Conservation (phyloP, 2,329 filamentous ascomycete species). For the Tolypocladium inflatum region DNA sequence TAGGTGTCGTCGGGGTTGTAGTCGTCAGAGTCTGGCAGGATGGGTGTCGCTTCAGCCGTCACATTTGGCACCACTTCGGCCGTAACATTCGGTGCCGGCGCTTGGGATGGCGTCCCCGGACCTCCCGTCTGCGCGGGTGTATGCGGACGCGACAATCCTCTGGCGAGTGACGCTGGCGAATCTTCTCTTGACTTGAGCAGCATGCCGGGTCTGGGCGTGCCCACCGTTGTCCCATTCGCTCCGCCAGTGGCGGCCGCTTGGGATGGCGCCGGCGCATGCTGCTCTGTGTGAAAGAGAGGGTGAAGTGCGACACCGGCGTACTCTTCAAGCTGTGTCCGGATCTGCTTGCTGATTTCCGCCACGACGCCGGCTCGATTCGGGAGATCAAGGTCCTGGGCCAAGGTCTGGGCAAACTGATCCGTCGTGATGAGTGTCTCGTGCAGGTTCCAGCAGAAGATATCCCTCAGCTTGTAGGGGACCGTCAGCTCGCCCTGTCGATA, state of each 20-base stretch:
- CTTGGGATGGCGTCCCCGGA: constrained; percentile 36
- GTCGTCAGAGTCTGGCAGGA: constrained; percentile 55
- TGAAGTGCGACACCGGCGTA: constrained; percentile 92
- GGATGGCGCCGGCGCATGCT: constrained; percentile 16
- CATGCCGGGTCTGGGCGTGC: constrained; percentile 19
- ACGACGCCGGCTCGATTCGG: constrained; percentile 63
- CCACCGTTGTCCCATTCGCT: constrained; percentile 10
- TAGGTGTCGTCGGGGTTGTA: constrained; percentile 91
- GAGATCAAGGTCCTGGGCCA: constrained; percentile 89
- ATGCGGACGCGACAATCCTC: constrained; percentile 37
- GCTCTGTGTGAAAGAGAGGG: constrained; percentile 69
- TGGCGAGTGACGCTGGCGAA: constrained; percentile 24
- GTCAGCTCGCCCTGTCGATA: constrained; percentile 74
- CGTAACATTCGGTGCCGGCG: constrained; percentile 43
- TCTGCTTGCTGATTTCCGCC: constrained; percentile 82
- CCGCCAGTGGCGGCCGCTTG: constrained; percentile 7
- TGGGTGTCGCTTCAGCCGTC: constrained; percentile 58
- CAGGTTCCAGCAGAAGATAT: constrained; percentile 96
- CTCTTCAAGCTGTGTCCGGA: constrained; percentile 89
- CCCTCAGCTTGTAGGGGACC: constrained; percentile 78
- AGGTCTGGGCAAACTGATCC: constrained; percentile 83
- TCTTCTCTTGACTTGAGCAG: constrained; percentile 27
- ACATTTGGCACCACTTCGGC: constrained; percentile 56
- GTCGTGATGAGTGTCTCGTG: constrained; percentile 91
- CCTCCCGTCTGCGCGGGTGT: constrained; percentile 47